A percentile compares a stretch with the other conserved stretches of the same genome.
Evolutionary conservation across 108 stramenopile genomes (phyloP).

Genomic region (Nitzschia sp.): DNA sequence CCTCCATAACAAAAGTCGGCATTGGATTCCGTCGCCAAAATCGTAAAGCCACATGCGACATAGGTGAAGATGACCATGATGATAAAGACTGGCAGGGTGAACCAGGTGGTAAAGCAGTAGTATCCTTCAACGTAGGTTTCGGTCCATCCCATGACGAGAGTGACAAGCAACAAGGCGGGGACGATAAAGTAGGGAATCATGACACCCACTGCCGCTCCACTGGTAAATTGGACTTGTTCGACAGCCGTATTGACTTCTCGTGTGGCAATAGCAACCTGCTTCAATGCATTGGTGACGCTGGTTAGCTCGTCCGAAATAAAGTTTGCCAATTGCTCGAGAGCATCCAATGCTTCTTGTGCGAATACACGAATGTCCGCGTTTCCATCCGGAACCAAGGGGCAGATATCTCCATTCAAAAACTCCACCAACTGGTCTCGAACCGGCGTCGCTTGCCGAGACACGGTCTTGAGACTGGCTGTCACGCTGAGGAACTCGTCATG

Average conservation of each 20-base stretch:
- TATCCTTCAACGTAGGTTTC: slow-evolving; percentile 14
- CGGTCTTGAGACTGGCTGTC: slow-evolving; percentile 17
- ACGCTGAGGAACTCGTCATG: slow-evolving; percentile 11
- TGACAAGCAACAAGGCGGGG: slow-evolving; percentile 31
- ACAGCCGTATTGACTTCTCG: not conserved
- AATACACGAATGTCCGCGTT: slow-evolving; percentile 7
- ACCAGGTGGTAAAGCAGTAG: slow-evolving; percentile 27
- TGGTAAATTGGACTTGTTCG: slow-evolving; percentile 11
- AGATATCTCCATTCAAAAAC: slow-evolving; percentile 34
- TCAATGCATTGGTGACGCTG: slow-evolving; percentile 9
- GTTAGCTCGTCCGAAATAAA: slow-evolving; percentile 23
- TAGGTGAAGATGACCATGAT: slow-evolving; percentile 21
- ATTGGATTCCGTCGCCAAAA: slow-evolving; percentile 19
- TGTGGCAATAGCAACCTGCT: slow-evolving; percentile 6
- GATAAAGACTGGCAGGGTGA: slow-evolving; percentile 32
- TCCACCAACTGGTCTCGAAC: slow-evolving; percentile 31
- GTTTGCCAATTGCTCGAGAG: slow-evolving; percentile 22
- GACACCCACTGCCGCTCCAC: slow-evolving; percentile 12
- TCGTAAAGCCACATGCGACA: slow-evolving; percentile 1
- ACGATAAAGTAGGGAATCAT: slow-evolving; percentile 33
- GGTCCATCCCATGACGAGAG: slow-evolving; percentile 34
- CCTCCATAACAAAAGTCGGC: slow-evolving; percentile 36
- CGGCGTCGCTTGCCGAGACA: slow-evolving; percentile 18
- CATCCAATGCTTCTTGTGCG: slow-evolving; percentile 17
- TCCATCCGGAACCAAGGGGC: slow-evolving; percentile 22